Conservation (phyloP, 495 filamentous ascomycete genomes). For the Podospora conica region DNA sequence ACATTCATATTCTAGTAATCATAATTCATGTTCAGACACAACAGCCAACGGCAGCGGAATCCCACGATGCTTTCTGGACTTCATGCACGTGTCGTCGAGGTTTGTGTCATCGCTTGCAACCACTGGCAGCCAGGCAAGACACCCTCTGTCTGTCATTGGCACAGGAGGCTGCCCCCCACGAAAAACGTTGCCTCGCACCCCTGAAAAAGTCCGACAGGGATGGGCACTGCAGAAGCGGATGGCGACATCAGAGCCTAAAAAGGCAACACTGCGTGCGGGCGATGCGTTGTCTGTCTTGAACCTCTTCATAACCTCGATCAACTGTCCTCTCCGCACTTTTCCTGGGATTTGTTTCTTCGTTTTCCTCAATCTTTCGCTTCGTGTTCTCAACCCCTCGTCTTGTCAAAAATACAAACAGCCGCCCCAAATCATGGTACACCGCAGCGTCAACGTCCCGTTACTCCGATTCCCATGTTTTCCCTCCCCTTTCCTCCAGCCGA, state of each 20-base stretch:
- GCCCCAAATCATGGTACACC: not conserved
- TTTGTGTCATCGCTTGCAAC: not conserved
- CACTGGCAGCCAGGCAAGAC: not conserved
- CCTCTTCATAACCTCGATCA: not conserved
- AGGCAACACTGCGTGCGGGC: conserved; percentile 2
- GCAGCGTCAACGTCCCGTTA: not conserved
- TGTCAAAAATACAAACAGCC: not conserved
- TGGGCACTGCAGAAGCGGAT: conserved; percentile 4
- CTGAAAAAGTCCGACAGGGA: not conserved
- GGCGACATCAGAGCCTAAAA: conserved; percentile 17
- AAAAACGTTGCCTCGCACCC: not conserved
- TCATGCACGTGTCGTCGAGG: not conserved
- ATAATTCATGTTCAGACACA: not conserved
- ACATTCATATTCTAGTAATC: not conserved
- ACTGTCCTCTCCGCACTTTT: not conserved
- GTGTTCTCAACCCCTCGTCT: not conserved
- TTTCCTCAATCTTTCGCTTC: not conserved
- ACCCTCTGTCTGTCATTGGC: not conserved
- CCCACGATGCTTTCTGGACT: not conserved
- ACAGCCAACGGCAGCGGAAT: not conserved
- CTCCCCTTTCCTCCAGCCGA: not conserved
- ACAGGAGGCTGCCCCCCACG: not conserved
- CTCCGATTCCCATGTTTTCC: not conserved
- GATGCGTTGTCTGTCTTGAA: not conserved
- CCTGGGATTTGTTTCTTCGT: not conserved